Evolutionary conservation across 108 stramenopile species (phyloP).

Genomic region (Nannochloropsis gaditana): DNA sequence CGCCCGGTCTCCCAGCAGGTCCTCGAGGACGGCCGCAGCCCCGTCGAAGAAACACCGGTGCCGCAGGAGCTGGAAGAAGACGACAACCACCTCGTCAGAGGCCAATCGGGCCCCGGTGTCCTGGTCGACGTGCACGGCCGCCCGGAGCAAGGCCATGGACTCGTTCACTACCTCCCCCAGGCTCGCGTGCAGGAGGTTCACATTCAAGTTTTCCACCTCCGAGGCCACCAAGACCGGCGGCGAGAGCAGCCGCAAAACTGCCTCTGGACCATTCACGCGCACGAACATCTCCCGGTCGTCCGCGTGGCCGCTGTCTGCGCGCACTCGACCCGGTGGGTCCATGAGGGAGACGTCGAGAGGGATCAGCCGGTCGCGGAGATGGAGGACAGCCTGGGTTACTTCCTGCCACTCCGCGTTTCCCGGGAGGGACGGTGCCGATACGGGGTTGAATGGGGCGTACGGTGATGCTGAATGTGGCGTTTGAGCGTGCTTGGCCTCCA

Average conservation of each 20-base stretch:
- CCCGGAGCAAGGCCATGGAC: constrained; percentile 58
- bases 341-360: neutral
- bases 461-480: neutral
- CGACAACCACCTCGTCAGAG: constrained; percentile 49
- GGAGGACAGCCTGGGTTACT: neutral
- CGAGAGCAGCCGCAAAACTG: neutral
- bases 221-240: neutral
- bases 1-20: constrained; percentile 60
- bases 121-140: constrained; percentile 57
- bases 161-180: constrained; percentile 59
- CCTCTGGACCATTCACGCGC: neutral
- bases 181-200: neutral
- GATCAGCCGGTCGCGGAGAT: neutral
- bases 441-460: neutral
- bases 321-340: neutral
- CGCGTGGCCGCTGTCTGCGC: neutral
- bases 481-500: neutral
- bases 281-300: neutral
- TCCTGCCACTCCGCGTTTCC: too few relatives aligned
- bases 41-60: constrained; percentile 63
- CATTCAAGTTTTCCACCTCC: neutral
- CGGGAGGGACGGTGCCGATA: neutral
- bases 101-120: constrained; percentile 49
- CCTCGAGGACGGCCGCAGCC: constrained; percentile 65
- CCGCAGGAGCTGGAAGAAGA: constrained; percentile 61